Conservation (phyloP, 2,329 filamentous ascomycete species). For the Trichoderma sp. region DNA sequence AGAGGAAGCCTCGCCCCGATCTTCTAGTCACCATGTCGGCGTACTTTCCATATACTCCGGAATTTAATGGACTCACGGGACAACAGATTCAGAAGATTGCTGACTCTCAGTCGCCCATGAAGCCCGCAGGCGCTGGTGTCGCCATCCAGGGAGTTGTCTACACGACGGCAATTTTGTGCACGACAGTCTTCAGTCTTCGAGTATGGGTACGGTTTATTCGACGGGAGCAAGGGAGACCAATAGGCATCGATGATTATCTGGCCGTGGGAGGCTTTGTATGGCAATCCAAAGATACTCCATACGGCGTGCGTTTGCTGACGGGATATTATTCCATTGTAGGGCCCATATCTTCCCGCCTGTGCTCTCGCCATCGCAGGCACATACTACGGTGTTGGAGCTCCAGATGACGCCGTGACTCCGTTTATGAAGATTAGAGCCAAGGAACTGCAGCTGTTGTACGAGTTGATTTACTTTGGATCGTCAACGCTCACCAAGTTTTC, state of each 20-base stretch:
- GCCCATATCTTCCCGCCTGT: neutral
- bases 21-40: neutral
- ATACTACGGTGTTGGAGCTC: slow-evolving; percentile 2
- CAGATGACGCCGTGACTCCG: neutral
- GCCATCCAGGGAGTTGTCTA: neutral
- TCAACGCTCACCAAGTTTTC: slow-evolving; percentile 1
- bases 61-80: neutral
- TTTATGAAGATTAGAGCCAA: slow-evolving; percentile 5
- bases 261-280: neutral
- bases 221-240: neutral
- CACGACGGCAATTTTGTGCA: neutral
- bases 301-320: neutral
- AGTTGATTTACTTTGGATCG: slow-evolving; percentile 7
- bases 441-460: neutral
- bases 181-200: neutral
- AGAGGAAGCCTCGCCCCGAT: neutral
- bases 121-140: neutral
- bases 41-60: neutral
- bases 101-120: neutral
- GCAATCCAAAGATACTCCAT: neutral
- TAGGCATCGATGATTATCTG: neutral
- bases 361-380: neutral
- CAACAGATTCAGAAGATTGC: neutral
- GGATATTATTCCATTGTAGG: neutral
- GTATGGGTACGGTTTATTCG: neutral